These are phyloP conservation scores for Thymus mandschuricus DNA, from an alignment of 257 asterid genomes.

Conservation along the genomic window DNA sequence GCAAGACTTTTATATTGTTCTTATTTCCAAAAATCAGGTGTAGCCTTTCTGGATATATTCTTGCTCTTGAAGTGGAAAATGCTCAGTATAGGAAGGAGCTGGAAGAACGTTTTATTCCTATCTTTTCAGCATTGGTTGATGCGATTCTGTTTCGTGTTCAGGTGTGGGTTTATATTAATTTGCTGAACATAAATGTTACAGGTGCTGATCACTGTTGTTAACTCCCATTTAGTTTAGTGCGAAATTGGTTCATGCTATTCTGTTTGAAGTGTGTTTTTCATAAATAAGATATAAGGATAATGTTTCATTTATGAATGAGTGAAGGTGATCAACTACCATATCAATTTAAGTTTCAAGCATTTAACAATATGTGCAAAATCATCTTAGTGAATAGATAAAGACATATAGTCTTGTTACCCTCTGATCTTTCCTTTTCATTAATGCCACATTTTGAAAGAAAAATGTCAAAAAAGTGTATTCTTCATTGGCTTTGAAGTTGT, in stretches of 20 bases:
- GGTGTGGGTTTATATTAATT: conserved; percentile 47
- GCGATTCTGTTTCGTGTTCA: conserved; percentile 77
- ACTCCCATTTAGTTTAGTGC: conserved; percentile 1
- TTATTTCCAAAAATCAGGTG: conserved; percentile 57
- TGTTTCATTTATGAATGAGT: neutral
- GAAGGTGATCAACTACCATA: no score
- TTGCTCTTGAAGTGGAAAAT: conserved; percentile 56
- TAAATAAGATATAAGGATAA: neutral
- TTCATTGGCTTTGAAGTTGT: conserved; percentile 22
- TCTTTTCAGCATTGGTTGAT: conserved; percentile 73
- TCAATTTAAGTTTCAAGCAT: conserved; percentile 15
- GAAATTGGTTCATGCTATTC: neutral
- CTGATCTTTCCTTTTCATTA: neutral
- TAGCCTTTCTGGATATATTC: conserved; percentile 72
- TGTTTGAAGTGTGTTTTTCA: conserved; percentile 10
- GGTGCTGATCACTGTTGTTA: conserved; percentile 12
- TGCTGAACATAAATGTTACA: neutral
- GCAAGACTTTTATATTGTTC: conserved; percentile 30
- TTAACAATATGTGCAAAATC: neutral
- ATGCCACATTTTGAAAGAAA: conserved; percentile 18
- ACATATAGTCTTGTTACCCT: neutral
- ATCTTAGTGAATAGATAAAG: neutral
- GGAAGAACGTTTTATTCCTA: conserved; percentile 60
- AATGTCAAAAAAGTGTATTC: neutral
- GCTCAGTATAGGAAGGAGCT: conserved; percentile 53